These are phyloP conservation scores for Fagopyrum homotropicum DNA, from an alignment of 148 eudicot species.

Conservation along the genomic window DNA sequence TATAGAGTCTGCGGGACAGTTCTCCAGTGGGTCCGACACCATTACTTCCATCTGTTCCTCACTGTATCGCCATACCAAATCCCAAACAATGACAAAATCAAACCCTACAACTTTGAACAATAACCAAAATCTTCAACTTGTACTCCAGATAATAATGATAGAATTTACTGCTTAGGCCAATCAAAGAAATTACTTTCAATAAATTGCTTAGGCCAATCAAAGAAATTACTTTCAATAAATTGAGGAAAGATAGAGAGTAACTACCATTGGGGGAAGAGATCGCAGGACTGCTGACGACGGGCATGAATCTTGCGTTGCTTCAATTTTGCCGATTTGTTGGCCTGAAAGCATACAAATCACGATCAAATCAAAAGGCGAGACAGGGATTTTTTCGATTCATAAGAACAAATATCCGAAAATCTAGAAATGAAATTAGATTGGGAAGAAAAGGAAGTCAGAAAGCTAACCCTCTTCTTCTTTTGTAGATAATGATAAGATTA, in stretches of 20 bases:
- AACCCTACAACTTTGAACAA: neutral
- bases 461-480: slow-evolving; percentile 79
- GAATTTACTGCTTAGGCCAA: neutral
- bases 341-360: slow-evolving; percentile 36
- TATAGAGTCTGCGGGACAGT: slow-evolving; percentile 75
- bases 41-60: slow-evolving; percentile 53
- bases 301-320: slow-evolving; percentile 92
- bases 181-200: neutral
- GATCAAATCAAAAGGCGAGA: neutral
- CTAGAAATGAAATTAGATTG: neutral
- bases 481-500: too few relatives aligned
- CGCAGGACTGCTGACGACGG: slow-evolving; percentile 67
- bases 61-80: slow-evolving; percentile 19
- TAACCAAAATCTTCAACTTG: neutral
- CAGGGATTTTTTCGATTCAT: neutral
- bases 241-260: neutral
- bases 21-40: slow-evolving; percentile 73
- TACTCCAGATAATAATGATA: neutral
- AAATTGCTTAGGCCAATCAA: neutral
- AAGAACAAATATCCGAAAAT: too few relatives aligned
- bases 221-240: neutral
- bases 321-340: slow-evolving; percentile 76
- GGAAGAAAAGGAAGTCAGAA: neutral
- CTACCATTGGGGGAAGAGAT: neutral
- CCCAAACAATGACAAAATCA: neutral